Base-by-base conservation (phyloP, 2,329 filamentous ascomycete genomes). In the Cytospora leucostoma region DNA sequence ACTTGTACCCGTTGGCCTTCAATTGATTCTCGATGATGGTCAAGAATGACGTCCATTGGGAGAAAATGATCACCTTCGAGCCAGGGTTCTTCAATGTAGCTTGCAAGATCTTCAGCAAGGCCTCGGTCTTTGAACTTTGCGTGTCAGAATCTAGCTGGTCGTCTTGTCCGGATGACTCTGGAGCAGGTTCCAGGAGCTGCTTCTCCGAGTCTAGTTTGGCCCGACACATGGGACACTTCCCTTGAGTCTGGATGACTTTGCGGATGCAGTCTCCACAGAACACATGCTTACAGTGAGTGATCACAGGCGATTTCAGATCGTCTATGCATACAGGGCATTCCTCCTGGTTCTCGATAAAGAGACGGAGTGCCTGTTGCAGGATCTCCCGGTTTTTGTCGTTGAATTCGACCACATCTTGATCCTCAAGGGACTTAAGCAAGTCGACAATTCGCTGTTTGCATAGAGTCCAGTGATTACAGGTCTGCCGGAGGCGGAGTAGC, bases 381-480 rank as follows among this genome's bases (percentile, higher is more conserved):
- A 91, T 85, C 21, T 82, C 82, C 27, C 84, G 78, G 70, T 94
- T 96, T 73, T 92, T 88, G 0, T 85, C 82, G 2, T 86, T 94
- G 32, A 96, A 80, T 0, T 84, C 81, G 0, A 96, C 88, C 1
- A 88, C 80, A 55, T 86, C 84, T 68, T 90, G 80, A 17, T 84
- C 82, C 51, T 91, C 88, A 2, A 96, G 80, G 2, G 91, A 79
- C 21, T 84, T 79, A 71, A 94, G 80, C 27, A 96, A 81, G n/a
- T 87, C 85, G 11, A 84, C 83, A n/a, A 96, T 82, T 13, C 91
- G 87, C 37, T 89, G 82, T 56, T 88, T 89, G 71, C 91, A 92
- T 12, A 97, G 82, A 10, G 89, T 88, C 91, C 92, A 96, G 73
- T 96, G 93, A 68, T 94, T 93, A 76, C 93, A 97, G 13, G 81